phyloP scores from a whole-genome alignment of 225 moss, liverwort and hornwort genomes.

The Lunularia cruciata region DNA sequence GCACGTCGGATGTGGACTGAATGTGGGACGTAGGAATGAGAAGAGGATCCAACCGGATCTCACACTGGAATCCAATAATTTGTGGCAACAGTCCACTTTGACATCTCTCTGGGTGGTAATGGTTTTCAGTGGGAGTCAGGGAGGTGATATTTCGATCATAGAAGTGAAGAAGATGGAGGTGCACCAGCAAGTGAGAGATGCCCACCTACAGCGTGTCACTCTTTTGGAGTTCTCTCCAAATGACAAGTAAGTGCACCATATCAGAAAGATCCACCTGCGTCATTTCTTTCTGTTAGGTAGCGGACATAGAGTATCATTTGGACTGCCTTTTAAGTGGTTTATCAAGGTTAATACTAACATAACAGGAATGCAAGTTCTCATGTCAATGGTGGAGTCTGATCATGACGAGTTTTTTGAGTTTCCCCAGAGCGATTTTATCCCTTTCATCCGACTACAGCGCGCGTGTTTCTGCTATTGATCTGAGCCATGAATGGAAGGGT shows the following conservation, averaged over 20 bases:
- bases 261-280: no score
- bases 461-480: slow-evolving; percentile 34
- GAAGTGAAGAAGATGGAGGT: slow-evolving; percentile 40
- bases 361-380: no score
- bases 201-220: slow-evolving; percentile 23
- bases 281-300: no score
- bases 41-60: no score
- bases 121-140: slow-evolving; percentile 29
- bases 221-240: slow-evolving; percentile 42
- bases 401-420: background rate
- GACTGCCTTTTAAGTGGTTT: no score
- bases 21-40: no score
- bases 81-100: no score
- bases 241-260: slow-evolving; percentile 34
- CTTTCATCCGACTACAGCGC: slow-evolving; percentile 37
- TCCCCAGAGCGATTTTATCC: slow-evolving; percentile 34
- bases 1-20: no score
- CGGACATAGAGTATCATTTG: no score
- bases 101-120: no score
- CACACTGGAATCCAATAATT: no score
- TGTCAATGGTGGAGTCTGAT: background rate
- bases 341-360: no score
- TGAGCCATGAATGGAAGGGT: slow-evolving; percentile 52
- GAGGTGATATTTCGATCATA: slow-evolving; percentile 34
- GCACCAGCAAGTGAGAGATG: slow-evolving; percentile 25